Conservation (phyloP, 2,329 filamentous ascomycete genomes). For the Sporothrix protearum region DNA sequence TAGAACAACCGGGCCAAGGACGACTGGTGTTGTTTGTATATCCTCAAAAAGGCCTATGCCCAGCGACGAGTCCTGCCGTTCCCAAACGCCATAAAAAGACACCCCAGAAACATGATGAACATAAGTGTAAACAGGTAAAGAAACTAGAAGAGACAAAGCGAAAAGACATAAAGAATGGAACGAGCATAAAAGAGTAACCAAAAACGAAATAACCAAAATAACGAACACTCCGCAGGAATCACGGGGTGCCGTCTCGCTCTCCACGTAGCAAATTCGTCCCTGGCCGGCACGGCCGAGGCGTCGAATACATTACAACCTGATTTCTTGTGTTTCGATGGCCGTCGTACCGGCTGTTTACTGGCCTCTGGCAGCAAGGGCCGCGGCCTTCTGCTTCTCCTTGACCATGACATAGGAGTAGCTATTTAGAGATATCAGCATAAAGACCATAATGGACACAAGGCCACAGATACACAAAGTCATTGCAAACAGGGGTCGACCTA, state of each 20-base stretch:
- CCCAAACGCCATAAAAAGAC: conserved; percentile 10
- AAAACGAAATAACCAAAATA: not conserved
- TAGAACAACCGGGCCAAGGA: not conserved
- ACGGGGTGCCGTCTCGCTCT: not conserved
- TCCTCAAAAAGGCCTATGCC: conserved; percentile 8
- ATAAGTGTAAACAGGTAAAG: not conserved
- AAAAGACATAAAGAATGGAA: not conserved
- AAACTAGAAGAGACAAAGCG: not conserved
- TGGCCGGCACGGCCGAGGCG: not conserved
- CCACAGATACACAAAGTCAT: not conserved
- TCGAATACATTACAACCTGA: not conserved
- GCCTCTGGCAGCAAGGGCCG: conserved; percentile 17
- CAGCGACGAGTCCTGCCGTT: conserved; percentile 2
- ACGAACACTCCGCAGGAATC: not conserved
- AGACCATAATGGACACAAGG: not conserved
- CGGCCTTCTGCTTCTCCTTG: conserved; percentile 29
- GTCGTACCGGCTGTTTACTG: not conserved
- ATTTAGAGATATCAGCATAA: conserved; percentile 8
- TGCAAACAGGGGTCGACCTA: conserved; percentile 37
- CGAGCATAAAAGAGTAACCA: not conserved
- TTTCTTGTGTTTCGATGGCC: not conserved
- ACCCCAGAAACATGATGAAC: not conserved
- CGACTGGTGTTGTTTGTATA: conserved; percentile 1
- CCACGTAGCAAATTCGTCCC: not conserved
- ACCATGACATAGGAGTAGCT: conserved; percentile 38